Conservation (phyloP, 306 rosid genomes). For the Sophora flavescens region DNA sequence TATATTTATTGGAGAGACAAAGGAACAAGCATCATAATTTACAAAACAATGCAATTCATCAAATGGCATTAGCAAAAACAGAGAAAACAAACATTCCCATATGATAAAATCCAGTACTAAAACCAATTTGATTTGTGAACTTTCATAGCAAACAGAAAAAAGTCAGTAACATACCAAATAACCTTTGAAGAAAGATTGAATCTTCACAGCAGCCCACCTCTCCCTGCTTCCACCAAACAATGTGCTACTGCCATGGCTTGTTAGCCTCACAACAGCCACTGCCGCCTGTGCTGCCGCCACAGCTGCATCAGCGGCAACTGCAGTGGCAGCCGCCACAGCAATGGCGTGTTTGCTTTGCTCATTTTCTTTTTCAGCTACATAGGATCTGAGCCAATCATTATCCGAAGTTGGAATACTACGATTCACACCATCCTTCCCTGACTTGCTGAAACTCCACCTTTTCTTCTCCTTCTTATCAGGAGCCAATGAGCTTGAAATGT, state of each 20-base stretch:
- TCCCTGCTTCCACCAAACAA: conserved; percentile 56
- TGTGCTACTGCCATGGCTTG: conserved; percentile 58
- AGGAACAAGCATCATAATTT: conserved; percentile 2
- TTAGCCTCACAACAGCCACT: conserved; percentile 69
- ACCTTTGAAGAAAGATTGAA: conserved; percentile 86
- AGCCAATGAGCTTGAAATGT: conserved; percentile 39
- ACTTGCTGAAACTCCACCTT: conserved; percentile 69
- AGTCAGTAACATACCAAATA: conserved; percentile 64
- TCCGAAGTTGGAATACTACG: conserved; percentile 41
- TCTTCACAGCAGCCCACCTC: conserved; percentile 69
- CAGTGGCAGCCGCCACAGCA: conserved; percentile 78
- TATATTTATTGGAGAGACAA: neutral
- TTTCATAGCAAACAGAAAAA: neutral
- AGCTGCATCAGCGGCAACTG: conserved; percentile 73
- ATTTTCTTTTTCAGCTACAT: conserved; percentile 55
- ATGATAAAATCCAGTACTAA: neutral
- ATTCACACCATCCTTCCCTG: conserved; percentile 50
- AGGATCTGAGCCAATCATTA: conserved; percentile 62
- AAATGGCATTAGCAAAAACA: neutral
- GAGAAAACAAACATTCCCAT: neutral
- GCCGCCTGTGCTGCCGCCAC: conserved; percentile 81
- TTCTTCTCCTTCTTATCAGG: conserved; percentile 63
- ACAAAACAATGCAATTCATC: conserved; percentile 19
- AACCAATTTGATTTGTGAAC: conserved; percentile 25
- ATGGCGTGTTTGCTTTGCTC: conserved; percentile 72